These are phyloP conservation scores for Posidonia oceanica DNA, from an alignment of 116 monocot species.

Conservation along the genomic window DNA sequence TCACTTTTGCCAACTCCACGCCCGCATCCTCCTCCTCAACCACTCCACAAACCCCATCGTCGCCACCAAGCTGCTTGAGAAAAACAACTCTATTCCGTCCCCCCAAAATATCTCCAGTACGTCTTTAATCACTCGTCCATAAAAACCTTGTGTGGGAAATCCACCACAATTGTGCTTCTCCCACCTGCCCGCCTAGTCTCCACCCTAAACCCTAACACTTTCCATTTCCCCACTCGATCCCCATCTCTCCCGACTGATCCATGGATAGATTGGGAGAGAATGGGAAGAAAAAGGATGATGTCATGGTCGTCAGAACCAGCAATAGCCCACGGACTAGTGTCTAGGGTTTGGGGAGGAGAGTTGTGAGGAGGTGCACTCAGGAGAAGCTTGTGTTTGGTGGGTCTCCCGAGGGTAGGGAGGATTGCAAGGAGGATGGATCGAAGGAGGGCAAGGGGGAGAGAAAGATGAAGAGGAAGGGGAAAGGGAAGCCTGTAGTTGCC, in stretches of 20 bases:
- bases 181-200: no score
- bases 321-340: background rate
- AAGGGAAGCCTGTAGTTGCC: background rate
- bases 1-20: no score
- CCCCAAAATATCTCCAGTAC: no score
- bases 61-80: no score
- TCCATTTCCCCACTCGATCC: background rate
- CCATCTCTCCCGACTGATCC: background rate
- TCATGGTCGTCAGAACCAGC: background rate
- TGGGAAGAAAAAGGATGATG: background rate
- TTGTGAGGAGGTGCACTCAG: conserved; percentile 6
- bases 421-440: no score
- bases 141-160: no score
- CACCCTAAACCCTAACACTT: no score
- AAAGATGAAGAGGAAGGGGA: conserved; percentile 3
- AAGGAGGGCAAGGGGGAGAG: background rate
- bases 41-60: no score
- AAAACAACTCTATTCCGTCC: no score
- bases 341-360: background rate
- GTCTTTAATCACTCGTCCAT: no score
- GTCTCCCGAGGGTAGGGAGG: background rate
- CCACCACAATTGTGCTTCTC: no score
- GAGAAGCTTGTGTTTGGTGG: conserved; percentile 5
- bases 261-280: conserved; percentile 1
- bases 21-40: no score